phyloP scores from a whole-genome alignment of 306 rosid genomes.

The Alnus rubra region DNA sequence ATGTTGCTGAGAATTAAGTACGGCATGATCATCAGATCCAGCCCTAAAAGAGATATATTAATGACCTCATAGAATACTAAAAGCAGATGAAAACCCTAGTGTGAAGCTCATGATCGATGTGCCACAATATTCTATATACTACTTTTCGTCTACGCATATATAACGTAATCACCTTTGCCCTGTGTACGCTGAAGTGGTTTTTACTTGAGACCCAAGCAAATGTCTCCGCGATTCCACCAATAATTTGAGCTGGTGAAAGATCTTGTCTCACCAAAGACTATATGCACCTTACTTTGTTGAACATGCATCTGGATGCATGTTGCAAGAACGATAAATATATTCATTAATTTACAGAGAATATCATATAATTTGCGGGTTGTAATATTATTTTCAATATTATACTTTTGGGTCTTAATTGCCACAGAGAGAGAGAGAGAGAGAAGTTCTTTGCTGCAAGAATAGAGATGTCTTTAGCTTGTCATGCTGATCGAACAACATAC shows the following conservation, averaged over 20 bases:
- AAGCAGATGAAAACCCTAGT: too few relatives aligned
- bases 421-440: background rate
- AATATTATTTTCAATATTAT: background rate
- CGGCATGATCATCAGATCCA: too few relatives aligned
- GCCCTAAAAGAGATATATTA: too few relatives aligned
- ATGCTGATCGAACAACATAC: background rate
- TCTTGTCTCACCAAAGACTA: constrained; percentile 1
- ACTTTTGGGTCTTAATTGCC: background rate
- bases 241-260: background rate
- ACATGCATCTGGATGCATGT: too few relatives aligned
- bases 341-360: background rate
- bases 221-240: background rate
- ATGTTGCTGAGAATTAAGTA: too few relatives aligned
- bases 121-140: too few relatives aligned
- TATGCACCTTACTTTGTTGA: background rate
- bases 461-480: background rate
- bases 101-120: too few relatives aligned
- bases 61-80: too few relatives aligned
- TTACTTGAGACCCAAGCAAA: background rate
- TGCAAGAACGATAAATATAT: background rate
- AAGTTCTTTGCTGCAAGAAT: background rate
- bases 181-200: background rate
- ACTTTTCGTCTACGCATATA: too few relatives aligned
- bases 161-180: background rate
- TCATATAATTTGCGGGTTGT: background rate